Evolutionary conservation across 2,329 filamentous ascomycete genomes (phyloP), one percentile per base, ranked within the genome.

Genomic region (Trichoderma hamatum): DNA sequence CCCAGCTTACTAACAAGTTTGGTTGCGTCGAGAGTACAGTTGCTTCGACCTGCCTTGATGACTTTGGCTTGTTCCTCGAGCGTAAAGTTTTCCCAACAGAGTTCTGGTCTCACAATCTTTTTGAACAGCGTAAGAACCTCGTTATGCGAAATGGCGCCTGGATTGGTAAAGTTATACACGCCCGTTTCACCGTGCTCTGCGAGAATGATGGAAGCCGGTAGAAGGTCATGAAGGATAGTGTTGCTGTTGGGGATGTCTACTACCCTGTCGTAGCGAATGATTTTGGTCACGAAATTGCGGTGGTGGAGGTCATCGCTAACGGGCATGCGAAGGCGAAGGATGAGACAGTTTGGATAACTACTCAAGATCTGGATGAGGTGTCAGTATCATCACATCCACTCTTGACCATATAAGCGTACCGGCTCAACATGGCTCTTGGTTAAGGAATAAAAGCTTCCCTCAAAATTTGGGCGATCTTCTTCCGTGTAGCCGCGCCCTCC

Each of bases 161-260:
- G 89, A 79, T 91, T 91, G 70, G 88, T 90, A 77, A 91, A 90
- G 80, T 91, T 91, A 79, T 88, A 90, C 72, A 91, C 81, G 21
- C 89, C 89, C 1, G 84, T 86, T 52, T 90, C 88, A 51, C 81
- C 80, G 78, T 89, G 83, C 76, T 90, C 86, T 32, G 88, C 85
- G 72, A 90, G 79, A 56, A 88, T 76, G 70, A 90, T 82, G 2
- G 87, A 85, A 14, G 85, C 84, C 13, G 89, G 89, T 24, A 91
- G 82, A 59, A 91, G 85, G 74, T 90, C 87, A 71, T 85, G 83
- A 55, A 91, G 83, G 73, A 91, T 86, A 55, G 87, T 89, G 81
- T 90, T 89, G 78, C 87, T 89, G 80, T 91, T 91, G 70, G 88
- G 88, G 60, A 91, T 87, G 76, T 91, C 84, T 72, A 91, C 88